Percentiles rank a stretch among this genome's conserved stretches.
These are phyloP conservation scores for Suillus placidus DNA, from an alignment of 768 basidiomycete genomes.

Conservation along the genomic window DNA sequence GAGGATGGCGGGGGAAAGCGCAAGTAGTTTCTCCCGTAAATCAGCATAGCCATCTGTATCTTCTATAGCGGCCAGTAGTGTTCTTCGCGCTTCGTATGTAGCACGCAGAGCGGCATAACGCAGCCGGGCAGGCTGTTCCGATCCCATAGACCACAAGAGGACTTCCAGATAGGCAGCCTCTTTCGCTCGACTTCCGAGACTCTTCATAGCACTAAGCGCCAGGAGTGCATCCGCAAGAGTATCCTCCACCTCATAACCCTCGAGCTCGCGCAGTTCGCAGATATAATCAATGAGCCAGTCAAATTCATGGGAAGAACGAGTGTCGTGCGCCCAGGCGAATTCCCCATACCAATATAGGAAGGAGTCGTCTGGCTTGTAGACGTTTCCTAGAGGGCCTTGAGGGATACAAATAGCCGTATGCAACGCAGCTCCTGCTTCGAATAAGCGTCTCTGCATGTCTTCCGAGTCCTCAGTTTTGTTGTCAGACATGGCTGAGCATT, in stretches of 20 bases:
- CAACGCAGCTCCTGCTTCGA: slow-evolving; percentile 6
- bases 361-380: slow-evolving; percentile 4
- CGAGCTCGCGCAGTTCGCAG: slow-evolving; percentile 5
- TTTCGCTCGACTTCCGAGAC: slow-evolving; percentile 1
- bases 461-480: not conserved
- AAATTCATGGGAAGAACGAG: slow-evolving; percentile 6
- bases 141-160: slow-evolving; percentile 12
- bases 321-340: not conserved
- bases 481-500: not conserved
- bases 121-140: slow-evolving; percentile 11
- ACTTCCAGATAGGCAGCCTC: slow-evolving; percentile 7
- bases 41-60: not conserved
- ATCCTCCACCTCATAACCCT: slow-evolving; percentile 8
- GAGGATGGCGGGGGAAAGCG: slow-evolving; percentile 8
- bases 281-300: slow-evolving; percentile 13
- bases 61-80: not conserved
- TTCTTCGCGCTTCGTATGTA: not conserved
- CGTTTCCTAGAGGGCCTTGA: not conserved
- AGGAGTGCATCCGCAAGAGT: slow-evolving; percentile 15
- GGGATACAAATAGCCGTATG: slow-evolving; percentile 3
- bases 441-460: not conserved
- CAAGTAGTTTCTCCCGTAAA: slow-evolving; percentile 5
- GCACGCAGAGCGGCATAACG: slow-evolving; percentile 13
- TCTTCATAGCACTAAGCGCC: slow-evolving; percentile 9
- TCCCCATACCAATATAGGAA: slow-evolving; percentile 10